Conservation (phyloP, 805 yeast genomes). For the Komagataella phaffii region DNA sequence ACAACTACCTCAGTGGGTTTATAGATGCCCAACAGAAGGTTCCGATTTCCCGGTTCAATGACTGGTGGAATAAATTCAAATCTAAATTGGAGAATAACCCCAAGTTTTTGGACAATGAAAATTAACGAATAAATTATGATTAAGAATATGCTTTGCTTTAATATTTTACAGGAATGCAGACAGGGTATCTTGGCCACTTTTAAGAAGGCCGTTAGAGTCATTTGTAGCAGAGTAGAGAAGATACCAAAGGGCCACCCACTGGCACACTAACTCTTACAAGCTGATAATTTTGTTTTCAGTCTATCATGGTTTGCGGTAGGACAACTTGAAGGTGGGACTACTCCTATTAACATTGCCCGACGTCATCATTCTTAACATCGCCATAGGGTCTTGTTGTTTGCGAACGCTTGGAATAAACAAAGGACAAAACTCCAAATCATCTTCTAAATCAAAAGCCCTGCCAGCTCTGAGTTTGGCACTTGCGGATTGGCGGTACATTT, state of each 20-base stretch:
- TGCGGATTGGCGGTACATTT: constrained; percentile 13
- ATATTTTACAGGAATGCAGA: neutral
- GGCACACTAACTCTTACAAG: neutral
- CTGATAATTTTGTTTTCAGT: neutral
- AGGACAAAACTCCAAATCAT: constrained; percentile 63
- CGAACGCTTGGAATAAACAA: constrained; percentile 2
- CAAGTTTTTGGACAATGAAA: constrained; percentile 47
- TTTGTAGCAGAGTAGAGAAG: neutral
- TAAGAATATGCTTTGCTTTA: neutral
- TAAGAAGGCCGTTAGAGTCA: neutral
- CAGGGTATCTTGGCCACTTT: neutral
- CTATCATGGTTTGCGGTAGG: neutral
- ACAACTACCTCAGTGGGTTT: constrained; percentile 82
- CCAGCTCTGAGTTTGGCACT: constrained; percentile 43
- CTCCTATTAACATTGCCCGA: neutral
- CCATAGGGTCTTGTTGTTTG: neutral
- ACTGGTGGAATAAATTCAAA: constrained; percentile 92
- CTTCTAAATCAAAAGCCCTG: constrained; percentile 58
- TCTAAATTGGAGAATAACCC: constrained; percentile 70
- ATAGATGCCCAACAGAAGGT: constrained; percentile 71
- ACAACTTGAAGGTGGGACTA: neutral
- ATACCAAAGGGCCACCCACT: neutral
- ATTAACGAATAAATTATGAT: constrained; percentile 5
- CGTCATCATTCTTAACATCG: neutral
- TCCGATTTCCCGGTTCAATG: constrained; percentile 76